These are phyloP conservation scores for Helotiales sp. DNA, from an alignment of 2,329 filamentous ascomycete genomes.

Conservation along the genomic window DNA sequence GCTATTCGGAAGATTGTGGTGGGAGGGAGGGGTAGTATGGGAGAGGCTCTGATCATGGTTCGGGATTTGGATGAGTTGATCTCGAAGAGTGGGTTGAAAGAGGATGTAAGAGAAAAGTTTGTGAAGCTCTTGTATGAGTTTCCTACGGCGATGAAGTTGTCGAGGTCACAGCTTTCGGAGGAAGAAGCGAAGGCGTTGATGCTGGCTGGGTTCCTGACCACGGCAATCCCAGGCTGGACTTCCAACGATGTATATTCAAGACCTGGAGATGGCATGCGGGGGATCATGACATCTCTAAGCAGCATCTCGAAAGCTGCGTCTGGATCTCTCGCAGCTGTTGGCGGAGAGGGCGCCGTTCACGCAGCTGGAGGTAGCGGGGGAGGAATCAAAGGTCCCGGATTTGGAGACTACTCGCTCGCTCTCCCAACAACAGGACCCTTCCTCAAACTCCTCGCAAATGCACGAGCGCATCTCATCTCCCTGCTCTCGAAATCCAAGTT, in stretches of 20 bases:
- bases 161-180: slow-evolving; percentile 47
- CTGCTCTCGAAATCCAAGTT: slow-evolving; percentile 64
- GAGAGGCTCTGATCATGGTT: slow-evolving; percentile 67
- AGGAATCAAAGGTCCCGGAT: slow-evolving; percentile 35
- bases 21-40: slow-evolving; percentile 59
- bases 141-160: slow-evolving; percentile 52
- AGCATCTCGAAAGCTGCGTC: slow-evolving; percentile 68
- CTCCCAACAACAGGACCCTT: slow-evolving; percentile 71
- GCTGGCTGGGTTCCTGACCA: slow-evolving; percentile 69
- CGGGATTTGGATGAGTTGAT: slow-evolving; percentile 60
- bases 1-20: slow-evolving; percentile 66
- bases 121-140: slow-evolving; percentile 55
- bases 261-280: slow-evolving; percentile 47
- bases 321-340: slow-evolving; percentile 71
- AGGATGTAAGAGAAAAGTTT: slow-evolving; percentile 57
- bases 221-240: slow-evolving; percentile 45
- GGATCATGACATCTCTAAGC: slow-evolving; percentile 64
- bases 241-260: slow-evolving; percentile 49
- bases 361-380: slow-evolving; percentile 60
- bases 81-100: slow-evolving; percentile 45
- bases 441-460: slow-evolving; percentile 66
- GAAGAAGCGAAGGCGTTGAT: slow-evolving; percentile 63
- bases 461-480: slow-evolving; percentile 64
- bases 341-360: slow-evolving; percentile 68
- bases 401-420: slow-evolving; percentile 57